Base-by-base conservation (phyloP, 441 rosid species). In the Hura crepitans region DNA sequence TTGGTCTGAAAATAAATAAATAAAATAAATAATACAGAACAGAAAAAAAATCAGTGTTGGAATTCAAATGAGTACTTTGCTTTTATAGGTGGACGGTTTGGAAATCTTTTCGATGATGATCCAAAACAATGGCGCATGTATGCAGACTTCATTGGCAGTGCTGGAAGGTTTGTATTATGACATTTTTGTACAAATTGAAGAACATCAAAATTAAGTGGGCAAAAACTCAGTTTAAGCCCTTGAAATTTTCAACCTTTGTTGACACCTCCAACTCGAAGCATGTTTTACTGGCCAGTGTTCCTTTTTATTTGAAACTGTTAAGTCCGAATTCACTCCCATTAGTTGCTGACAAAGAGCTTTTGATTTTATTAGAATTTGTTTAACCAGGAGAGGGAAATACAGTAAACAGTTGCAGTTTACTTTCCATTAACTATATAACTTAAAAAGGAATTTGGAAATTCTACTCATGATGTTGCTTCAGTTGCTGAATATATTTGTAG, bases 61-160 rank as follows among this genome's bases (percentile, higher is more conserved):
- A 56, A 43, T 58, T 61, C 65, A 60, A 35, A 53, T 62, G 77
- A 75, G 64, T 65, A 46, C 69, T 80, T 51, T 37, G 45, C 30
- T 78, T 65, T 75, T 75, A 74, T 79, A 92, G 99, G 99, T 85
- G 99, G 97, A 43, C 81, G 94, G 57, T 94, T 92, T 68, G 96
- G 99, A 64, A 85, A 81, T 74, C 88, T 94, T 72, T 94, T 92
- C 71, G 99, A 94, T 66, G 97, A 89, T 81, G 96, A 92, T 84
- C 99, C 99, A 47, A 94, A 92, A 80, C 97, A 94, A 65, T 94
- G 99, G 99, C 97, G 99, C 74, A 90, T 94, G 97, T 94, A 94
- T 82, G 99, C 99, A 1, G 99, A 94, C 80, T 87, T 94, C 81
- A 91, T 94, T 70, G 99, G 99, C 81, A 94, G 97, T 74, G 85